Evolutionary conservation across 495 filamentous ascomycete species (phyloP).

Genomic region (Aspergillus mulundensis): DNA sequence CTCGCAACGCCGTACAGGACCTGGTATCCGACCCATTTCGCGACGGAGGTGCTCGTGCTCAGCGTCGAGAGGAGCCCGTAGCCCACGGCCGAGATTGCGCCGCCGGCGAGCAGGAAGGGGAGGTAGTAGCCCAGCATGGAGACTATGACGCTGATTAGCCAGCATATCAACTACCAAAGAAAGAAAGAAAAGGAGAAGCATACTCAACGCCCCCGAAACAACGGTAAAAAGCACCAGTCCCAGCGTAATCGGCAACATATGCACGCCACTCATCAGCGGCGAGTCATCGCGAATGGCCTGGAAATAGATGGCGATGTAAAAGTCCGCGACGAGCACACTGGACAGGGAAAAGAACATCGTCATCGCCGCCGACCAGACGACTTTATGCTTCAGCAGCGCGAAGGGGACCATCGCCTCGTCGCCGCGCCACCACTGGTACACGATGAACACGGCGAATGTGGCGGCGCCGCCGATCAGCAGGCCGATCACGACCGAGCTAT

Average conservation of each 20-base stretch:
- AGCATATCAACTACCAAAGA: not conserved
- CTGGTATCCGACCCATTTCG: slow-evolving; percentile 62
- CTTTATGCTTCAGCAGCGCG: slow-evolving; percentile 17
- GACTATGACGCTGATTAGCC: not conserved
- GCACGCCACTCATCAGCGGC: slow-evolving; percentile 29
- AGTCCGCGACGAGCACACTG: slow-evolving; percentile 8
- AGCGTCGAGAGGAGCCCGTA: slow-evolving; percentile 58
- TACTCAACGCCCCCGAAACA: not conserved
- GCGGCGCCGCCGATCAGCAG: slow-evolving; percentile 23
- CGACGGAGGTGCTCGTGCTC: slow-evolving; percentile 35
- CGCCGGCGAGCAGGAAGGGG: slow-evolving; percentile 55
- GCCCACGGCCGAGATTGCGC: slow-evolving; percentile 53
- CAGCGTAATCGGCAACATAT: slow-evolving; percentile 34
- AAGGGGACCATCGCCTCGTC: slow-evolving; percentile 47
- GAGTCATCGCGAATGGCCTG: slow-evolving; percentile 24
- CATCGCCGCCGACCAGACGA: slow-evolving; percentile 23
- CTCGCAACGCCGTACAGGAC: slow-evolving; percentile 36
- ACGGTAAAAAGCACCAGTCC: slow-evolving; percentile 25
- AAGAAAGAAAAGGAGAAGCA: not conserved
- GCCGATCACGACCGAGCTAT: slow-evolving; percentile 19
- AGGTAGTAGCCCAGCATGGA: slow-evolving; percentile 12
- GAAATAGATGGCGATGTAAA: slow-evolving; percentile 33
- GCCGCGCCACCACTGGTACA: slow-evolving; percentile 40
- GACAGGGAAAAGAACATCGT: slow-evolving; percentile 19
- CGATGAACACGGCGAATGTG: slow-evolving; percentile 25